Evolutionary conservation across 306 rosid genomes (phyloP), one percentile per base, ranked within the genome.

Genomic region (Leucaena leucocephala): DNA sequence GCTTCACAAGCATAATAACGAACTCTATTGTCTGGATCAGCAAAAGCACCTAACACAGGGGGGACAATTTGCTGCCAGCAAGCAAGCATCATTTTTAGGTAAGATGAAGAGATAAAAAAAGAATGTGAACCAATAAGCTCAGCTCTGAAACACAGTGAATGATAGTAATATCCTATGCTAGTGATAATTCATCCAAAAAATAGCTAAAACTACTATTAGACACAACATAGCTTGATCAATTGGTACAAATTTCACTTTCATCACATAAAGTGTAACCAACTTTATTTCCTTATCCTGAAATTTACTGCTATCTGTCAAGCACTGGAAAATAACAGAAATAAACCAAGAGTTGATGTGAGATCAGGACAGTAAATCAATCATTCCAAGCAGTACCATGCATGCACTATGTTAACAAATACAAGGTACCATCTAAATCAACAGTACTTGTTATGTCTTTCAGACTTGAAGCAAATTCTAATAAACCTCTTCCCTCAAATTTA

Each of bases 1-100:
- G 99, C 96, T 85, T 96, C 99, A 48, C 99, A 96, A 67, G 99
- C 98, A 91, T 96, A 93, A 88, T 96, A 96, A 39, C 99, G 99
- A 76, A 93, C 99, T 85, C 97, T 90, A 89, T 96, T 89, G 78
- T 96, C 99, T 89, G 91, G 97, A 85, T 96, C 99, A 69, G 90
- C 78, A 83, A 96, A 96, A 74, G 99, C 91, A 76, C 59, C 75
- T 67, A 96, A 91, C 75, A 96, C 99, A 17, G 99, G 98, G 14
- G 91, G 96, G 78, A 96, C 99, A 74, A 96, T 93, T 86, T 89
- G 96, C 99, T 96, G 98, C 73, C 76, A 89, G 6, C 49, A 69
- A 40, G 52, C 74, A 87, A 81, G 14, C 62, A 72, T 81, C 21
- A 79, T 22, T 55, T 11, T 17, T 42, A 46, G 55, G 77, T 76